These are phyloP conservation scores for Pleomassaria siparia DNA, from an alignment of 2,329 filamentous ascomycete genomes.

Conservation along the genomic window DNA sequence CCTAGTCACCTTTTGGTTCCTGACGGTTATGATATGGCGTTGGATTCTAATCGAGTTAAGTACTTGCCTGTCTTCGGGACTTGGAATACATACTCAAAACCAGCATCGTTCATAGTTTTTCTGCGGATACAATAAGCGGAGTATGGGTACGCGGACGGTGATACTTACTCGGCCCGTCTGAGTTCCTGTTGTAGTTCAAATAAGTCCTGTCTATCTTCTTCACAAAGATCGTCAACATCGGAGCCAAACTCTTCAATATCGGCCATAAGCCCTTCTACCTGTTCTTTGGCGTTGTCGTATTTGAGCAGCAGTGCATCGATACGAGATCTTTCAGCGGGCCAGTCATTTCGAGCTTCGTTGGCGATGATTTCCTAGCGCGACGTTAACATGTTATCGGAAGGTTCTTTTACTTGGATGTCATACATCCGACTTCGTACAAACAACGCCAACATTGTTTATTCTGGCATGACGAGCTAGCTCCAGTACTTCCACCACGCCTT, in stretches of 20 bases:
- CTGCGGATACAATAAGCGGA: neutral
- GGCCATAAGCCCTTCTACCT: constrained; percentile 10
- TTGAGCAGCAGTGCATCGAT: constrained; percentile 13
- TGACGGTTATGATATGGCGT: constrained; percentile 40
- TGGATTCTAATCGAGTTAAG: constrained; percentile 28
- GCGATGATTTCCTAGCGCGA: constrained; percentile 7
- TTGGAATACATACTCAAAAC: constrained; percentile 18
- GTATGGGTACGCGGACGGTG: neutral
- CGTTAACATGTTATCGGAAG: neutral
- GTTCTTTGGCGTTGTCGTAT: constrained; percentile 7
- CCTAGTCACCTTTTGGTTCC: constrained; percentile 41
- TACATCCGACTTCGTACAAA: constrained; percentile 31
- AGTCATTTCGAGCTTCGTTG: constrained; percentile 18
- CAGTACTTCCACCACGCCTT: constrained; percentile 46
- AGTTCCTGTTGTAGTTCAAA: constrained; percentile 11
- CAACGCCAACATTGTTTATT: constrained; percentile 35
- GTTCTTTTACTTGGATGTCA: constrained; percentile 20
- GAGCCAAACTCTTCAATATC: constrained; percentile 11
- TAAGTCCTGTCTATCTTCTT: constrained; percentile 28
- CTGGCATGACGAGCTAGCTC: constrained; percentile 43
- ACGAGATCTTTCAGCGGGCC: constrained; percentile 8
- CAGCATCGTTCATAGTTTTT: constrained; percentile 1
- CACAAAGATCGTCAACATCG: constrained; percentile 5
- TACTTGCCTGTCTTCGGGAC: neutral
- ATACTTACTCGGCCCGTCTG: constrained; percentile 11